phyloP scores from a whole-genome alignment of 129 eudicot genomes.

The Ambrosia artemisiifolia region DNA sequence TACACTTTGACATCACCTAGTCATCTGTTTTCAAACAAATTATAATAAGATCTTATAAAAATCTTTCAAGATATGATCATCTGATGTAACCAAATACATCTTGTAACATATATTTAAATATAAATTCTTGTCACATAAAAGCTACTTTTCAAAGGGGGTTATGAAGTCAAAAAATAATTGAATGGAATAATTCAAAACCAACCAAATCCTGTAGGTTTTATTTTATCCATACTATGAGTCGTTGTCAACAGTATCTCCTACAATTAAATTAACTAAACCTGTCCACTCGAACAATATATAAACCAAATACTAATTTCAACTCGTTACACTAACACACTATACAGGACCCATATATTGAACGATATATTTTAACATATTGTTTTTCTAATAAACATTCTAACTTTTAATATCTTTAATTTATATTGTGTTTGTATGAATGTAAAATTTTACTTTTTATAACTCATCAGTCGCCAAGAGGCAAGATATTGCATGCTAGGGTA shows the following conservation, averaged over 20 bases:
- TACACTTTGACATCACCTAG: background rate
- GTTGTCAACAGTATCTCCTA: conserved; percentile 21
- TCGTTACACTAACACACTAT: no score
- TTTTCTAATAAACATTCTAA: no score
- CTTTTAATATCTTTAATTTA: no score
- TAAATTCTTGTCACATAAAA: conserved; percentile 5
- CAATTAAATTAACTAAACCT: conserved; percentile 3
- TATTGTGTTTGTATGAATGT: no score
- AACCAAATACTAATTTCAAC: background rate
- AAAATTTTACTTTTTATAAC: no score
- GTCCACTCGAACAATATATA: background rate
- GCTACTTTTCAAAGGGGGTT: conserved; percentile 15
- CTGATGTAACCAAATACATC: background rate
- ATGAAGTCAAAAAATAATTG: conserved; percentile 20
- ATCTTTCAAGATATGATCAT: conserved; percentile 11
- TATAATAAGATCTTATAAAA: background rate
- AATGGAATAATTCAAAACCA: conserved; percentile 31
- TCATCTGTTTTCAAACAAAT: background rate
- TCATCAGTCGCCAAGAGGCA: no score
- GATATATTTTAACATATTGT: no score
- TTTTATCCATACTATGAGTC: conserved; percentile 20
- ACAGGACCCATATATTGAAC: no score
- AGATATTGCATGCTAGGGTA: no score
- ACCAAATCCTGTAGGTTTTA: conserved; percentile 11
- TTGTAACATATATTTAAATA: background rate